These are phyloP conservation scores for Geranomyces variabilis DNA, from an alignment of 192 early-diverging fungal species.

Conservation along the genomic window DNA sequence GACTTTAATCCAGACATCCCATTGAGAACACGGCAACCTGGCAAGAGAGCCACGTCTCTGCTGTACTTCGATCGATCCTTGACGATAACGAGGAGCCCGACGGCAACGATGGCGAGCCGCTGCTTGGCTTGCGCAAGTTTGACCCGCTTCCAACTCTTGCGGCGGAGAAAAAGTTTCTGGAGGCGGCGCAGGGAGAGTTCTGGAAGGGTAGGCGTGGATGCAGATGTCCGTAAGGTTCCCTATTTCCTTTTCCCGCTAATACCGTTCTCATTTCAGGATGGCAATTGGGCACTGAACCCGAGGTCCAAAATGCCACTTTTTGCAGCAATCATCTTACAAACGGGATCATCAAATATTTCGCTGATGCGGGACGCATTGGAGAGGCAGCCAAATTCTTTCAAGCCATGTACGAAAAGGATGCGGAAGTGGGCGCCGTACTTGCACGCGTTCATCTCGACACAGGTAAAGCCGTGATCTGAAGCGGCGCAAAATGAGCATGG, in stretches of 20 bases:
- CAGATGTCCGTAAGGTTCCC: background rate
- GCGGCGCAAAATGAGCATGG: too few species aligned
- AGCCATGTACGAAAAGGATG: slow-evolving; percentile 74
- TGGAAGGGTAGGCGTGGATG: slow-evolving; percentile 75
- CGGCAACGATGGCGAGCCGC: slow-evolving; percentile 73
- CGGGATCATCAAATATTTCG: slow-evolving; percentile 90
- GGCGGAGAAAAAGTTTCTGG: slow-evolving; percentile 81
- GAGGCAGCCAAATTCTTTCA: slow-evolving; percentile 85
- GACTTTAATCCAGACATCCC: slow-evolving; percentile 38
- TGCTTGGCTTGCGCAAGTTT: slow-evolving; percentile 87
- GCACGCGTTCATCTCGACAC: slow-evolving; percentile 70
- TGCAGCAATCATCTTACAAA: slow-evolving; percentile 88
- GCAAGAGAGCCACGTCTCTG: slow-evolving; percentile 88
- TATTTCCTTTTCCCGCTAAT: background rate
- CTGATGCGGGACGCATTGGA: slow-evolving; percentile 75
- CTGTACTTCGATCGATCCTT: slow-evolving; percentile 84
- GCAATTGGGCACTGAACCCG: slow-evolving; percentile 90
- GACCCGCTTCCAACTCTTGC: slow-evolving; percentile 78
- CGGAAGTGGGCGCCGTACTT: slow-evolving; percentile 87
- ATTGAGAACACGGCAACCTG: slow-evolving; percentile 75
- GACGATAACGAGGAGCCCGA: slow-evolving; percentile 83
- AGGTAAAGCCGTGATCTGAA: slow-evolving; percentile 31
- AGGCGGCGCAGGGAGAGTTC: slow-evolving; percentile 80
- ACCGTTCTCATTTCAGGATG: too few species aligned
- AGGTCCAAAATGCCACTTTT: slow-evolving; percentile 92